Conservation (phyloP, 306 rosid genomes). For the Glycyrrhiza uralensis region DNA sequence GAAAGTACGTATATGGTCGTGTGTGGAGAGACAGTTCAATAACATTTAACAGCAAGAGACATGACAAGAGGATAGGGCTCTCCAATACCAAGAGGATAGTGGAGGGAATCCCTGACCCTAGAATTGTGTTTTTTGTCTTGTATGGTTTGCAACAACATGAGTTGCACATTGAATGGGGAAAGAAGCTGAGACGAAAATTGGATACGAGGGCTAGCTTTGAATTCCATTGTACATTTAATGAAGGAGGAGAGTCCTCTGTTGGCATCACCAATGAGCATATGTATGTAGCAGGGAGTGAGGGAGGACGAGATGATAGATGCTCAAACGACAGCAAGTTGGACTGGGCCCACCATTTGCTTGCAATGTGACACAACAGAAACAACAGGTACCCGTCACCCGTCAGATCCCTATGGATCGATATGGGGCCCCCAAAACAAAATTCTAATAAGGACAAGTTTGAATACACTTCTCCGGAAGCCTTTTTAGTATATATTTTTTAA, state of each 20-base stretch:
- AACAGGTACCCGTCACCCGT: neutral
- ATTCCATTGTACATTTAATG: conserved; percentile 16
- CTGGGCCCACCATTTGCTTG: conserved; percentile 24
- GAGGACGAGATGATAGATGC: too few species aligned
- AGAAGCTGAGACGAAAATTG: conserved; percentile 40
- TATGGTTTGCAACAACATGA: conserved; percentile 26
- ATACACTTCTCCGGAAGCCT: too few species aligned
- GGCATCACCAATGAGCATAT: conserved; percentile 12
- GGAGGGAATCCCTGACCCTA: neutral
- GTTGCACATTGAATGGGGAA: conserved; percentile 35
- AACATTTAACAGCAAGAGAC: neutral
- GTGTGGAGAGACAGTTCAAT: neutral
- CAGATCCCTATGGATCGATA: neutral
- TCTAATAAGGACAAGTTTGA: neutral
- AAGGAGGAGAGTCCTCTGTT: conserved; percentile 7
- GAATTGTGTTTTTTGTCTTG: conserved; percentile 63
- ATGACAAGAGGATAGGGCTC: neutral
- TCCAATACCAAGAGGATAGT: too few species aligned
- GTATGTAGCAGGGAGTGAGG: neutral
- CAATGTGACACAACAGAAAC: neutral
- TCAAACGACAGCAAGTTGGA: conserved; percentile 10
- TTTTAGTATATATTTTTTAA: too few species aligned
- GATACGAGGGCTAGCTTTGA: conserved; percentile 1
- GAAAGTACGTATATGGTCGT: too few species aligned
- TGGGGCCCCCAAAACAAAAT: conserved; percentile 17